Conservation (phyloP, 2,329 filamentous ascomycete genomes). For the Claviceps maximensis region DNA sequence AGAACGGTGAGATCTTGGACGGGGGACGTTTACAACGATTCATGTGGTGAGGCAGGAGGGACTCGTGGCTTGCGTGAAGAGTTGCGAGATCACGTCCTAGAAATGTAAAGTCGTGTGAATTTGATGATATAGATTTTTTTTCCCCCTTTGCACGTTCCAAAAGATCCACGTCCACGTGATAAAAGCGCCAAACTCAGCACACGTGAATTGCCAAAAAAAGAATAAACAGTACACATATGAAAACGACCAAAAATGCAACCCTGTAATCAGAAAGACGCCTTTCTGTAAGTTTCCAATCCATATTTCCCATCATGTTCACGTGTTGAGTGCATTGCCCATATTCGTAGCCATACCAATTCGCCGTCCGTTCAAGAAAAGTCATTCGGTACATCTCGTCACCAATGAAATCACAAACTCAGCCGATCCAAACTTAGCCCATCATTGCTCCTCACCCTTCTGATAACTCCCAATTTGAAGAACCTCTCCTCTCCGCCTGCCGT, state of each 20-base stretch:
- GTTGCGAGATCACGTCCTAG: too few species aligned
- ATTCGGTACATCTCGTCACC: too few species aligned
- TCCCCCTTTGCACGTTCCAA: neutral
- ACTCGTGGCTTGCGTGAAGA: neutral
- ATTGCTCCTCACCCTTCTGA: constrained; percentile 58
- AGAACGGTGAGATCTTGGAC: constrained; percentile 38
- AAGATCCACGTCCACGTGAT: too few species aligned
- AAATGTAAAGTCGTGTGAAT: too few species aligned
- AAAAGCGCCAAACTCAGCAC: too few species aligned
- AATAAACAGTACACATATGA: neutral
- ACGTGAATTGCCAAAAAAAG: neutral
- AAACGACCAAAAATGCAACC: neutral
- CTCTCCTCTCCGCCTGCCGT: constrained; percentile 66
- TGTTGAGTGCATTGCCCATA: neutral
- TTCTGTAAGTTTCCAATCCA: neutral
- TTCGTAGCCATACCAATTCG: neutral
- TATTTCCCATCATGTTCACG: constrained; percentile 1
- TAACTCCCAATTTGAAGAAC: constrained; percentile 70
- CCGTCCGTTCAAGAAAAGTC: too few species aligned
- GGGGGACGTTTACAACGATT: constrained; percentile 56
- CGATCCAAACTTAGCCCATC: constrained; percentile 64
- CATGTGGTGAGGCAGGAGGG: constrained; percentile 53
- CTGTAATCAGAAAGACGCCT: constrained; percentile 1
- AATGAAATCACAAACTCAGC: constrained; percentile 48
- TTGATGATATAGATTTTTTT: neutral